A percentile compares a stretch with the other conserved stretches of the same genome.
Conservation (phyloP, 2,329 filamentous ascomycete species). For the Pezicula carpinea region DNA sequence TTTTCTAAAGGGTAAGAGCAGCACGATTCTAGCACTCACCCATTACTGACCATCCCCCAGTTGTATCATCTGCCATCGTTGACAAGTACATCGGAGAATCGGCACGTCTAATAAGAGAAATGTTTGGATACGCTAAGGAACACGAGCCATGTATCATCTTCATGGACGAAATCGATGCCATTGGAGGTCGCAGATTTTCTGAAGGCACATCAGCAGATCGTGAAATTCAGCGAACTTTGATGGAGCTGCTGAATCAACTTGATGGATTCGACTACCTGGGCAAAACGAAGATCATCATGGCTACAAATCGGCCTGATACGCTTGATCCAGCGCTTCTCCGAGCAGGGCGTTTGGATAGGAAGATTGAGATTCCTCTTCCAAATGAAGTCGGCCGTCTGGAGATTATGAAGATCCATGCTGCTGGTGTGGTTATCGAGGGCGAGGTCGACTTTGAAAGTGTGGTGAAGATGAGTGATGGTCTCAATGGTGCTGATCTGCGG, state of each 20-base stretch:
- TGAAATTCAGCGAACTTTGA: slow-evolving; percentile 95
- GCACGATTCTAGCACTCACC: slow-evolving; percentile 4
- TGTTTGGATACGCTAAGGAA: slow-evolving; percentile 99
- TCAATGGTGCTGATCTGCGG: slow-evolving; percentile 94
- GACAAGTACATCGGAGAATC: slow-evolving; percentile 99
- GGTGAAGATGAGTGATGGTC: slow-evolving; percentile 98
- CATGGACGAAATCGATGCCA: slow-evolving; percentile 99
- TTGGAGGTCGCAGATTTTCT: slow-evolving; percentile 92
- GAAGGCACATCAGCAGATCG: slow-evolving; percentile 97
- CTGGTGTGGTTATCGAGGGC: slow-evolving; percentile 80
- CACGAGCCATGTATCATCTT: slow-evolving; percentile 99
- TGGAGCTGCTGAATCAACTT: slow-evolving; percentile 97
- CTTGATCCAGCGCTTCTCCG: slow-evolving; percentile 89
- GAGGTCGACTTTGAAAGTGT: slow-evolving; percentile 99
- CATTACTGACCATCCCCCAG: slow-evolving; percentile 40
- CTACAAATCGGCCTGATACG: slow-evolving; percentile 94
- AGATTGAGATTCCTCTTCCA: slow-evolving; percentile 95
- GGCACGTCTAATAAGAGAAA: slow-evolving; percentile 92
- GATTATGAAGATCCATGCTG: slow-evolving; percentile 96
- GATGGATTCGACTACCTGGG: slow-evolving; percentile 99
- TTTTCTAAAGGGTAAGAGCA: slow-evolving; percentile 81
- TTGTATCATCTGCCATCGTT: slow-evolving; percentile 97
- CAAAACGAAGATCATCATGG: slow-evolving; percentile 99
- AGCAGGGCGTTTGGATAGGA: slow-evolving; percentile 89
- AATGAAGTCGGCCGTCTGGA: slow-evolving; percentile 96